Conservation (phyloP, 2,329 filamentous ascomycete species). For the Calonectria montana region DNA sequence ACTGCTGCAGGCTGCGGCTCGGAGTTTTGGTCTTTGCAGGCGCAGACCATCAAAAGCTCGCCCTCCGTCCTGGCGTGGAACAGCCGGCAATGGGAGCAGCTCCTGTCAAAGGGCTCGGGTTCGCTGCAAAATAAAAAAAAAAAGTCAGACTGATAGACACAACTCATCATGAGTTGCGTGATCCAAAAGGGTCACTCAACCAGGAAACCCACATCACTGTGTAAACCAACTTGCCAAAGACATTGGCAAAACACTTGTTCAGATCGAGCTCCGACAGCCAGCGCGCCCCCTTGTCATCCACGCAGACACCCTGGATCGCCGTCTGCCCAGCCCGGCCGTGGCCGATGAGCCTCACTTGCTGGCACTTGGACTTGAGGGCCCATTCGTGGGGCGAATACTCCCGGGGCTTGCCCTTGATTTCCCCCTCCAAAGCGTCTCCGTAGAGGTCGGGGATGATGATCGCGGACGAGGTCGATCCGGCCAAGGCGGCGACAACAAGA, state of each 20-base stretch:
- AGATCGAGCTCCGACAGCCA: slow-evolving; percentile 3
- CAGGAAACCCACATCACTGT: not conserved
- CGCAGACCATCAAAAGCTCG: not conserved
- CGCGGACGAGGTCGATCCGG: not conserved
- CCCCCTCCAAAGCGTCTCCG: not conserved
- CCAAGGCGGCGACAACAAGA: not conserved
- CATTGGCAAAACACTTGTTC: not conserved
- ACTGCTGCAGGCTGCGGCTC: not conserved
- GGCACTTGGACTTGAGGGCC: slow-evolving; percentile 29
- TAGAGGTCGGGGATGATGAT: not conserved
- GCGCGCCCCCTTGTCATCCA: not conserved
- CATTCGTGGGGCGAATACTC: not conserved
- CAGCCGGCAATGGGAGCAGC: not conserved
- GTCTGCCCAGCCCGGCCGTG: not conserved
- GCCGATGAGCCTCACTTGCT: slow-evolving; percentile 33
- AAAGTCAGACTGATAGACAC: too few relatives aligned
- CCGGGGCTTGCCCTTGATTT: not conserved
- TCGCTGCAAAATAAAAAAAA: not conserved
- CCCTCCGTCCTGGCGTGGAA: not conserved
- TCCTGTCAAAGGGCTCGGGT: slow-evolving; percentile 1
- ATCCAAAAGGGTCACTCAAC: too few relatives aligned
- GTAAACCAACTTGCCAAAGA: not conserved
- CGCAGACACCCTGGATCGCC: not conserved
- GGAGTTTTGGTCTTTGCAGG: not conserved
- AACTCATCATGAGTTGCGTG: too few relatives aligned